phyloP scores from a whole-genome alignment of 2,329 filamentous ascomycete genomes.

The Ophiocordyceps camponoti-saundersi region DNA sequence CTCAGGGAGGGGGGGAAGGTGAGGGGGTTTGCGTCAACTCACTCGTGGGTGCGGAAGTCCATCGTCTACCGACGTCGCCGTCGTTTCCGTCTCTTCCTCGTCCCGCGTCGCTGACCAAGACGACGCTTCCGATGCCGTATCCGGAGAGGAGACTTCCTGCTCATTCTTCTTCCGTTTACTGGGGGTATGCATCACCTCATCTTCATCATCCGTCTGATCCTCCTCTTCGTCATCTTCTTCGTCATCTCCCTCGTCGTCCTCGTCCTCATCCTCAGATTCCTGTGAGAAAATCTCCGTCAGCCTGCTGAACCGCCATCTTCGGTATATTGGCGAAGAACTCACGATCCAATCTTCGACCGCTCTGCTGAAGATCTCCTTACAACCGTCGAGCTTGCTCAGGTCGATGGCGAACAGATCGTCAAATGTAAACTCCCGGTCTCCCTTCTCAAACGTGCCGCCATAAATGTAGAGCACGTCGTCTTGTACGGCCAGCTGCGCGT shows the following conservation, averaged over 20 bases:
- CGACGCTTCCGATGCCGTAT: constrained; percentile 9
- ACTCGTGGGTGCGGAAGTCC: constrained; percentile 54
- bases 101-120: constrained; percentile 12
- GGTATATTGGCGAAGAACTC: constrained; percentile 11
- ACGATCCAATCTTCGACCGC: constrained; percentile 74
- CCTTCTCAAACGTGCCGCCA: constrained; percentile 88
- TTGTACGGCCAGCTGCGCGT: constrained; percentile 77
- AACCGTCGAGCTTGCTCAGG: constrained; percentile 85
- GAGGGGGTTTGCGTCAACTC: constrained; percentile 7
- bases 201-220: constrained; percentile 31
- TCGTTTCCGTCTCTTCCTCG: constrained; percentile 30
- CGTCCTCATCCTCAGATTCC: constrained; percentile 41
- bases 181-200: constrained; percentile 27
- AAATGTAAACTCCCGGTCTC: constrained; percentile 87
- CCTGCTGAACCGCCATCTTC: neutral
- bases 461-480: constrained; percentile 89
- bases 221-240: constrained; percentile 37
- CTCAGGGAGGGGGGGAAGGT: neutral
- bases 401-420: constrained; percentile 90
- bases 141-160: constrained; percentile 24
- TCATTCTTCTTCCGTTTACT: constrained; percentile 41
- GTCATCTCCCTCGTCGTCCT: constrained; percentile 40
- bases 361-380: constrained; percentile 75
- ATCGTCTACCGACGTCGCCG: constrained; percentile 45
- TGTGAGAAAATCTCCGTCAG: constrained; percentile 15